Evolutionary conservation across 2,329 filamentous ascomycete genomes (phyloP).

Genomic region (Passalora sequoiae): DNA sequence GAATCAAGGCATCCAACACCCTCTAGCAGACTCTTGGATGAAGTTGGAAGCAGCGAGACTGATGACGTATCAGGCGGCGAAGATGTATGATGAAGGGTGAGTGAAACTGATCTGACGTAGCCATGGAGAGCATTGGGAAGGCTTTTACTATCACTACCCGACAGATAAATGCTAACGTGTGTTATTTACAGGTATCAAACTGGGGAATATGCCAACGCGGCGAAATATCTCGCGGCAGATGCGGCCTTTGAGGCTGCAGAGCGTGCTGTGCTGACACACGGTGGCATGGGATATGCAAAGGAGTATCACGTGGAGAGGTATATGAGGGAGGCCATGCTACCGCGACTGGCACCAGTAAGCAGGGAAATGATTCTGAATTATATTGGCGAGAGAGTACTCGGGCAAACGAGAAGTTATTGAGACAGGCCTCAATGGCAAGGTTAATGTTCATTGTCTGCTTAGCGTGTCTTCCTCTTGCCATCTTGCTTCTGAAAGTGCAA

Average conservation of each 20-base stretch:
- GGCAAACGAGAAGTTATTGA: conserved; percentile 27
- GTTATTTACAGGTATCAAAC: too few species aligned
- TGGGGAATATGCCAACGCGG: conserved; percentile 57
- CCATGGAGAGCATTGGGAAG: too few species aligned
- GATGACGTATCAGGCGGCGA: conserved; percentile 60
- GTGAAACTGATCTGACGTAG: too few species aligned
- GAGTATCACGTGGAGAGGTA: conserved; percentile 61
- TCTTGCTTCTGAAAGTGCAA: too few species aligned
- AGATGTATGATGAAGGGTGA: conserved; percentile 57
- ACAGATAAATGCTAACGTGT: too few species aligned
- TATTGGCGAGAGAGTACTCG: conserved; percentile 31
- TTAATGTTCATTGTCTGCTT: neutral
- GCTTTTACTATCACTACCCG: too few species aligned
- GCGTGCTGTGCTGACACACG: conserved; percentile 54
- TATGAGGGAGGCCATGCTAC: conserved; percentile 60
- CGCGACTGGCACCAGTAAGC: conserved; percentile 60
- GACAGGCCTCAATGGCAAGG: neutral
- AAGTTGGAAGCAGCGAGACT: conserved; percentile 60
- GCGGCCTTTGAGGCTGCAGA: conserved; percentile 60
- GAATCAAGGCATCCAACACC: conserved; percentile 63
- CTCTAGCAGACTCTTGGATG: conserved; percentile 62
- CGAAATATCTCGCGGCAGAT: conserved; percentile 65
- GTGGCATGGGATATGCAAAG: conserved; percentile 60
- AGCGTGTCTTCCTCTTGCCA: conserved; percentile 1
- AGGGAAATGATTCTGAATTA: conserved; percentile 35